A percentile compares a stretch with the other conserved stretches of the same genome.
Conservation (phyloP, 306 rosid genomes). For the Prinsepia uniflora region DNA sequence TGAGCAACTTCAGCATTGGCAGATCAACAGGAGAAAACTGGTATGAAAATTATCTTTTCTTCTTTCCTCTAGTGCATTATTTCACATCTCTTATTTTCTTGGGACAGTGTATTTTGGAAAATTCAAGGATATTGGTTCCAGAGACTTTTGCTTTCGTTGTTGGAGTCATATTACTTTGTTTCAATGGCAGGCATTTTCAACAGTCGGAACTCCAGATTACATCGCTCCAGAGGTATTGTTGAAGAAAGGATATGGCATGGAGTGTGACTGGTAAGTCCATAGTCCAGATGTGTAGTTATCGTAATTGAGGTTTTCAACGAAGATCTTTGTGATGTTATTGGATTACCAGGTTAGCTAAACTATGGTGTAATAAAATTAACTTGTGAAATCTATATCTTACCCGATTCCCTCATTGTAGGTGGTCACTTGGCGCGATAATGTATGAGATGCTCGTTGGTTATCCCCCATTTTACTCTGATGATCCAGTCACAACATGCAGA, state of each 20-base stretch:
- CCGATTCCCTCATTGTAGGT: conserved; percentile 52
- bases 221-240: conserved; percentile 88
- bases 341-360: not conserved
- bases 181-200: conserved; percentile 75
- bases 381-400: conserved; percentile 16
- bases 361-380: not conserved
- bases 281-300: not conserved
- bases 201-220: conserved; percentile 92
- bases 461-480: conserved; percentile 93
- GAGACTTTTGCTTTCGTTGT: not conserved
- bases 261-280: conserved; percentile 77
- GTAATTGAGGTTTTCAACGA: conserved; percentile 16
- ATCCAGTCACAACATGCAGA: conserved; percentile 91
- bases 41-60: conserved; percentile 24
- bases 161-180: conserved; percentile 6
- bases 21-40: conserved; percentile 66
- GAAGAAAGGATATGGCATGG: conserved; percentile 83
- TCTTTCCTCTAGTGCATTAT: not conserved
- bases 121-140: not conserved
- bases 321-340: conserved; percentile 9
- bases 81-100: not conserved
- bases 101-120: not conserved
- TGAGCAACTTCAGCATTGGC: conserved; percentile 93
- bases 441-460: conserved; percentile 96
- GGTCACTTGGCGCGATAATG: conserved; percentile 98